A percentile compares a stretch with the other conserved stretches of the same genome.
These are phyloP conservation scores for Curvularia verruculosa DNA, from an alignment of 2,329 filamentous ascomycete genomes.

Conservation along the genomic window DNA sequence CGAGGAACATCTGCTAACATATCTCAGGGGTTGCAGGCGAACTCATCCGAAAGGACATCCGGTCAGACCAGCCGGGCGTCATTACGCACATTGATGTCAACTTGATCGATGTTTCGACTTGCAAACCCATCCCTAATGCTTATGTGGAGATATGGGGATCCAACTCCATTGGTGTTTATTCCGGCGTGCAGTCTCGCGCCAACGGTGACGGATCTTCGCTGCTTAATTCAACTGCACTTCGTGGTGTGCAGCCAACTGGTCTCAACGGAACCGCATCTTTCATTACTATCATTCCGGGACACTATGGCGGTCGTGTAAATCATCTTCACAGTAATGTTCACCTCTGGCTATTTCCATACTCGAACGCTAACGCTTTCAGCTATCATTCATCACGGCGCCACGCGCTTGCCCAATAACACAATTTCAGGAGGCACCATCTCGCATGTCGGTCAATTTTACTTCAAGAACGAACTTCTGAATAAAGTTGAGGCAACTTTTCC, in stretches of 20 bases:
- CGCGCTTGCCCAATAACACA: constrained; percentile 58
- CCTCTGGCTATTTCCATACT: neutral
- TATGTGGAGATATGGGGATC: constrained; percentile 60
- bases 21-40: constrained; percentile 55
- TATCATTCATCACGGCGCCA: constrained; percentile 49
- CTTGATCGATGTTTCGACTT: constrained; percentile 60
- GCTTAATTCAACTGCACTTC: constrained; percentile 50
- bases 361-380: constrained; percentile 21
- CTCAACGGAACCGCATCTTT: constrained; percentile 57
- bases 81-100: constrained; percentile 60
- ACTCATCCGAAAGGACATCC: constrained; percentile 56
- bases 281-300: constrained; percentile 56
- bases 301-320: constrained; percentile 44
- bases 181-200: constrained; percentile 51
- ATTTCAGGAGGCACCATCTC: constrained; percentile 58
- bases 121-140: constrained; percentile 57
- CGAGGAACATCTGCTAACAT: constrained; percentile 13
- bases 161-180: constrained; percentile 53
- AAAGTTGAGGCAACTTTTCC: constrained; percentile 57
- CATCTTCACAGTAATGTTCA: constrained; percentile 40
- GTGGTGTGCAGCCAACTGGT: constrained; percentile 56
- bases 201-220: constrained; percentile 42
- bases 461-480: constrained; percentile 64
- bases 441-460: constrained; percentile 70
- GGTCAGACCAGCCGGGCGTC: constrained; percentile 58